These are phyloP conservation scores for Amborella trichopoda DNA, from an alignment of 164 flowering plant species.

Conservation along the genomic window DNA sequence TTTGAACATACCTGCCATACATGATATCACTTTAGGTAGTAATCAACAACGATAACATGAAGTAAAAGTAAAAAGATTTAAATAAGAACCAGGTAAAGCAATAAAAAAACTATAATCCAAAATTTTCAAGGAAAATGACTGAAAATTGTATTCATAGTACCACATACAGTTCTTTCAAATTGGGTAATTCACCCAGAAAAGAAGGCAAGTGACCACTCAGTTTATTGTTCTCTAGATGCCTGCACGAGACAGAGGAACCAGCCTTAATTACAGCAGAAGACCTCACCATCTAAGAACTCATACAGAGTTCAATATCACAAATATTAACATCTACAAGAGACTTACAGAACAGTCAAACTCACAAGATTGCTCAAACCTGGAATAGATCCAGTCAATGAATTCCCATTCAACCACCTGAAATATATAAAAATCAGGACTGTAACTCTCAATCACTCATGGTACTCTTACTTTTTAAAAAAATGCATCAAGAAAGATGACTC, in stretches of 20 bases:
- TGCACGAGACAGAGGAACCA: constrained; percentile 25
- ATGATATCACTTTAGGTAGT: background rate
- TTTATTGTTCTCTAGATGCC: constrained; percentile 87
- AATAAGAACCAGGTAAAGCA: background rate
- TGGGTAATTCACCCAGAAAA: constrained; percentile 55
- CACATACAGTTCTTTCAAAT: constrained; percentile 70
- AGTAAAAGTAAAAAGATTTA: background rate
- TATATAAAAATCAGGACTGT: too few species aligned
- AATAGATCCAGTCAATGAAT: constrained; percentile 50
- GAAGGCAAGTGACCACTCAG: constrained; percentile 67
- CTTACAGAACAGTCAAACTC: constrained; percentile 61
- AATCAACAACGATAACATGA: background rate
- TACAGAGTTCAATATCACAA: too few species aligned
- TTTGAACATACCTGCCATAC: constrained; percentile 57
- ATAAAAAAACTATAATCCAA: background rate
- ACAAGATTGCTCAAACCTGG: constrained; percentile 77
- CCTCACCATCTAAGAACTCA: too few species aligned
- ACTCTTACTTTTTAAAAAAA: background rate
- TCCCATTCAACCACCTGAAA: constrained; percentile 72
- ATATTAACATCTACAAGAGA: constrained; percentile 4
- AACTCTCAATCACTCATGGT: too few species aligned
- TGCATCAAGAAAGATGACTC: background rate
- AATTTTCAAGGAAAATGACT: background rate
- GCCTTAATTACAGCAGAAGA: background rate
- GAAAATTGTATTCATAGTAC: background rate